Evolutionary conservation across 176 grass and related monocot genomes (phyloP).

Genomic region (Juncus effusus): DNA sequence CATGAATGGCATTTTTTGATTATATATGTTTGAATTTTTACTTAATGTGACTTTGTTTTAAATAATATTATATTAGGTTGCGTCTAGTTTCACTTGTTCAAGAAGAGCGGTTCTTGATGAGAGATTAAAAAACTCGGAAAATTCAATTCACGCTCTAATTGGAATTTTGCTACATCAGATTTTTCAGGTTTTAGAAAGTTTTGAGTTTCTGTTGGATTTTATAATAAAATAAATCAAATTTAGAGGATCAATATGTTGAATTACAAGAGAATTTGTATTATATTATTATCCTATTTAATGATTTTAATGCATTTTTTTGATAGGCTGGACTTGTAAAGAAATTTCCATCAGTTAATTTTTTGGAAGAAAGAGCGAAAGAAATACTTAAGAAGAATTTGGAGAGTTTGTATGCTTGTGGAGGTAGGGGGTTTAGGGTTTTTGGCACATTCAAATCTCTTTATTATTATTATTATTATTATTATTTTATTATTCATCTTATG

Average conservation of each 20-base stretch:
- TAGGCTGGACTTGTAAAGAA: conserved; percentile 75
- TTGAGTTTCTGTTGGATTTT: too few species aligned
- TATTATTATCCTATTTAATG: not conserved
- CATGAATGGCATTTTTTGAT: too few species aligned
- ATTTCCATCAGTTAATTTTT: conserved; percentile 53
- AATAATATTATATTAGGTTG: conserved; percentile 55
- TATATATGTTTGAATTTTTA: too few species aligned
- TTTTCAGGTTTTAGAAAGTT: conserved; percentile 63
- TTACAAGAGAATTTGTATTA: too few species aligned
- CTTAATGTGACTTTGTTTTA: too few species aligned
- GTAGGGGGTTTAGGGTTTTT: conserved; percentile 22
- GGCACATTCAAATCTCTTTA: not conserved
- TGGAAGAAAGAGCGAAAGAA: conserved; percentile 70
- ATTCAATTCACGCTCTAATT: conserved; percentile 66
- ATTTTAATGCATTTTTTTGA: conserved; percentile 15
- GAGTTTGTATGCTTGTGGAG: conserved; percentile 80
- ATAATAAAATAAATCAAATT: too few species aligned
- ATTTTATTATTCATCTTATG: conserved; percentile 10
- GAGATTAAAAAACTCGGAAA: conserved; percentile 76
- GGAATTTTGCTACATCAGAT: conserved; percentile 98
- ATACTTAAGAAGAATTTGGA: conserved; percentile 81
- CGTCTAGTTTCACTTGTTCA: conserved; percentile 88
- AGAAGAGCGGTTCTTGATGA: conserved; percentile 89
- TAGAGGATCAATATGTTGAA: too few species aligned
- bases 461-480: not conserved